These are phyloP conservation scores for Stephania japonica DNA, from an alignment of 164 flowering plant species.

Conservation along the genomic window DNA sequence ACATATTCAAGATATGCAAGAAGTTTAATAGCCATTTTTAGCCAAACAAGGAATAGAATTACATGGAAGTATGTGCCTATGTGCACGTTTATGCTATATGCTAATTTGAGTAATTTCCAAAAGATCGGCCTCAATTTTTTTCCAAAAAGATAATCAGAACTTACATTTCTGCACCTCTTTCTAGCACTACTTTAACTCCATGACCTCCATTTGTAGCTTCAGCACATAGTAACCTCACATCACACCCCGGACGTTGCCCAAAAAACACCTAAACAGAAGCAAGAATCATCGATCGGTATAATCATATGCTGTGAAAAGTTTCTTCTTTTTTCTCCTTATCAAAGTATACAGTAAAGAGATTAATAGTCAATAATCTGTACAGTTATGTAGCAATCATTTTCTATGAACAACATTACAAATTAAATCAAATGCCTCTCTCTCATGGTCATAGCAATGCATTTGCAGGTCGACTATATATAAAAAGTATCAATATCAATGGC, in stretches of 20 bases:
- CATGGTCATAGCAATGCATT: background rate
- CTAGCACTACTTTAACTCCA: constrained; percentile 28
- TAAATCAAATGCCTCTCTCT: background rate
- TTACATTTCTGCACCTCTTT: constrained; percentile 19
- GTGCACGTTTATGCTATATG: no score
- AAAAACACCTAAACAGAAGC: constrained; percentile 27
- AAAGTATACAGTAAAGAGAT: background rate
- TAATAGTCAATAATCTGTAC: no score
- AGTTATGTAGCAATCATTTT: background rate
- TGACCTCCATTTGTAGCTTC: constrained; percentile 28
- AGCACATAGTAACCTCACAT: constrained; percentile 27
- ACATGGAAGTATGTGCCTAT: no score
- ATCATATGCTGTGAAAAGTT: no score
- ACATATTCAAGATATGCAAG: background rate
- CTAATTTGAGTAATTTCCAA: no score
- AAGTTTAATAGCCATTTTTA: background rate
- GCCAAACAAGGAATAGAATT: background rate
- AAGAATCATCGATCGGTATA: background rate
- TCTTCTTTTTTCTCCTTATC: background rate
- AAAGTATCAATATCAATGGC: background rate
- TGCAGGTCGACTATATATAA: background rate
- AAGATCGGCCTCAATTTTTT: no score
- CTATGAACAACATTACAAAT: background rate
- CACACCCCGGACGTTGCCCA: constrained; percentile 27
- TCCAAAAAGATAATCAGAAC: constrained; percentile 4